Evolutionary conservation across 169 alveolate species (phyloP), one percentile per base, ranked within the genome.

Genomic region (Eimeria tenella): DNA sequence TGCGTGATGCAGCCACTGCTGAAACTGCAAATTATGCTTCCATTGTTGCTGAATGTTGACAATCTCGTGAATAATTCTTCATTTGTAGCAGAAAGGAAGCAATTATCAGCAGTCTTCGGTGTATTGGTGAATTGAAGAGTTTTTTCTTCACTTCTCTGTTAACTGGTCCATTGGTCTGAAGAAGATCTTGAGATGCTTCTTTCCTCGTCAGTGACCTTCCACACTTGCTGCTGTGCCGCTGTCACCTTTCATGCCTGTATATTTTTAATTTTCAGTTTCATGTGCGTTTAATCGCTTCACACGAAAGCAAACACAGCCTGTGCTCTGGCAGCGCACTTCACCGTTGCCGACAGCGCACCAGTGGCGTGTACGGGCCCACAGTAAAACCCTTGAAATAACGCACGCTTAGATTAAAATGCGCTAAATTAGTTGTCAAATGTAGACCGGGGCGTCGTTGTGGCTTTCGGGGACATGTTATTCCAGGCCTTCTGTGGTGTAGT

Each of bases 191-290:
- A 73, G 83, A 73, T 73, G 83, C 83, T 73, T 73, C 83, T 73
- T 73, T 31, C 58, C 52, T 73, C 83, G 83, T 73, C 52, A 73
- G 83, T 73, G 77, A 68, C 77, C 77, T n/a, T 23, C 68, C 68
- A 31, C 0, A 31, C 42, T 31, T 31, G 42, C 42, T 31, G 42
- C 42, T 31, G 42, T 31, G 42, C 42, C 42, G 42, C 42, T 31
- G 42, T 31, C 42, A 31, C 42, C 65, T 58, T 58, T 9, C 65
- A 9, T 58, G 10, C 5, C 3, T 58, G 0, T 15, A 1, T 15
- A 9, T 58, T 58, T 58, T 1, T 58, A 58, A 11, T 58, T 11
- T 58, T 3, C 17, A 58, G 17, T 11, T 58, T 15, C 1, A 58
- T 58, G 0, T 58, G 17, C 17, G n/a, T 58, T 58, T 58, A 11